These are phyloP conservation scores for Rhizopogon vulgaris DNA, from an alignment of 768 basidiomycete species.

Conservation along the genomic window DNA sequence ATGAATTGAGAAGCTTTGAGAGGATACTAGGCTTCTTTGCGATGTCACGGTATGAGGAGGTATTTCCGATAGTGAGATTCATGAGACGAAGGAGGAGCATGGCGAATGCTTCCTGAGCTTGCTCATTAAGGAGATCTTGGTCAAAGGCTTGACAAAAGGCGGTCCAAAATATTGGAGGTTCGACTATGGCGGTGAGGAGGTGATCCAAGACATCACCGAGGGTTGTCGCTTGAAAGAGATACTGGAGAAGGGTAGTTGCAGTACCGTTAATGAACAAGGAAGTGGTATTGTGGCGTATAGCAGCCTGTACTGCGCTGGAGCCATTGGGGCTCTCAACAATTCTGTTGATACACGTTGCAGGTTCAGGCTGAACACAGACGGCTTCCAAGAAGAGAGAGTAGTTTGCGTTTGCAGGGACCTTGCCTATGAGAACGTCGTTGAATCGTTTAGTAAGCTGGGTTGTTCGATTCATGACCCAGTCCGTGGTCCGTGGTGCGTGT, in stretches of 20 bases:
- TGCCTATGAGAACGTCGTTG: slow-evolving; percentile 26
- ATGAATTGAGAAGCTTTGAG: slow-evolving; percentile 18
- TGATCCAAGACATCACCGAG: slow-evolving; percentile 37
- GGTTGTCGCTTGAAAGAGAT: slow-evolving; percentile 32
- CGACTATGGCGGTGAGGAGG: slow-evolving; percentile 35
- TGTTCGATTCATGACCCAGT: slow-evolving; percentile 16
- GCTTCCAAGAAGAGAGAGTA: slow-evolving; percentile 42
- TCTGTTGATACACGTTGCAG: slow-evolving; percentile 29
- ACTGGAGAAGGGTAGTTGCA: slow-evolving; percentile 30
- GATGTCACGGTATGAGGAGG: slow-evolving; percentile 31
- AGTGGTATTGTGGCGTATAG: slow-evolving; percentile 36
- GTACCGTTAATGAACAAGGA: slow-evolving; percentile 36
- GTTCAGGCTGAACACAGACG: slow-evolving; percentile 34
- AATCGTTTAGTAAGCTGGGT: slow-evolving; percentile 30
- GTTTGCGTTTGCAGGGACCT: slow-evolving; percentile 15
- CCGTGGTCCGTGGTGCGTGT: too few relatives aligned
- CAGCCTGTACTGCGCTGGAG: slow-evolving; percentile 30
- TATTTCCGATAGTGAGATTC: slow-evolving; percentile 29
- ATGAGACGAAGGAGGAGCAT: slow-evolving; percentile 47
- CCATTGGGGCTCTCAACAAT: slow-evolving; percentile 33
- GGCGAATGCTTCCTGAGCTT: slow-evolving; percentile 35
- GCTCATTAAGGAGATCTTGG: slow-evolving; percentile 24
- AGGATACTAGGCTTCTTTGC: slow-evolving; percentile 28
- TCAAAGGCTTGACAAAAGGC: slow-evolving; percentile 31
- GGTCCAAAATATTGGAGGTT: slow-evolving; percentile 49